phyloP scores from a whole-genome alignment of 2,329 filamentous ascomycete species.

The Xylaria sp. region DNA sequence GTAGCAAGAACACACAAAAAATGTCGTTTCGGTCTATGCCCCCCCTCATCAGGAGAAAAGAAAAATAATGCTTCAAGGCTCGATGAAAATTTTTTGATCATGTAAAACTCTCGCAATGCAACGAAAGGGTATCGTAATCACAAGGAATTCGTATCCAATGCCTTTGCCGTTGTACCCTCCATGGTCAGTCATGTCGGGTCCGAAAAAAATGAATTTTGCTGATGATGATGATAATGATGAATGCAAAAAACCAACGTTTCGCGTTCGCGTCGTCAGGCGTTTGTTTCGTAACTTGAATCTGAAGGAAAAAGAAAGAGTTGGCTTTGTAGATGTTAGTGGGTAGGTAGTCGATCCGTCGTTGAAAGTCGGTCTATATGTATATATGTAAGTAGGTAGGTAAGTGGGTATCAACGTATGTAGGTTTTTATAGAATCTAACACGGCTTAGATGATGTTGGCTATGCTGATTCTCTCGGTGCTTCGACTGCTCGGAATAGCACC shows the following conservation, averaged over 20 bases:
- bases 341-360: conserved; percentile 6
- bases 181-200: conserved; percentile 20
- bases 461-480: conserved; percentile 52
- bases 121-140: conserved; percentile 36
- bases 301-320: conserved; percentile 18
- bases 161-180: conserved; percentile 8
- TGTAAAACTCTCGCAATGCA: conserved; percentile 26
- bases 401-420: neutral
- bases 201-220: neutral
- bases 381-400: neutral
- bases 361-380: neutral
- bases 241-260: conserved; percentile 20
- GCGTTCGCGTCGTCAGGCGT: conserved; percentile 29
- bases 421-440: conserved; percentile 12
- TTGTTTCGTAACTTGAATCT: conserved; percentile 31
- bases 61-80: conserved; percentile 15
- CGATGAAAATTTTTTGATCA: conserved; percentile 8
- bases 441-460: conserved; percentile 51
- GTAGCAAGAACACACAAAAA: neutral
- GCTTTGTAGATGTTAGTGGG: neutral
- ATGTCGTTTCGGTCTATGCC: conserved; percentile 26
- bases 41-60: too few relatives aligned
- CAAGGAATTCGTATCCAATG: conserved; percentile 31
- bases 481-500: conserved; percentile 41
- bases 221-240: neutral